phyloP scores from a whole-genome alignment of 495 filamentous ascomycete species.

The Lentithecium fluviatile region DNA sequence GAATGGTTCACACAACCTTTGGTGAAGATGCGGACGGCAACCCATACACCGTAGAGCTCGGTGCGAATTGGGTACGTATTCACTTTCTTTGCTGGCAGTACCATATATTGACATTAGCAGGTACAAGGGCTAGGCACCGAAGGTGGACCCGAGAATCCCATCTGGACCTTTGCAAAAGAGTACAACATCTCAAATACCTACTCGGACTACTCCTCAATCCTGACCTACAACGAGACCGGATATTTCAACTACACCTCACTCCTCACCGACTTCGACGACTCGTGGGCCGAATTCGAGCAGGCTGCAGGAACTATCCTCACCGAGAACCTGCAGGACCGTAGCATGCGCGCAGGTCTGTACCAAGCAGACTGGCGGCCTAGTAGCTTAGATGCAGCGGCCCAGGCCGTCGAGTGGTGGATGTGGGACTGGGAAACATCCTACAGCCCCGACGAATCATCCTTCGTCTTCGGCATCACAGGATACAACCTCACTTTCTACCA shows the following conservation, averaged over 20 bases:
- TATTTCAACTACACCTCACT: conserved; percentile 40
- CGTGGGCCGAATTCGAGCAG: conserved; percentile 51
- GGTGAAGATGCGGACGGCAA: conserved; percentile 53
- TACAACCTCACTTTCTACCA: conserved; percentile 48
- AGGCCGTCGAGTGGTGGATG: conserved; percentile 66
- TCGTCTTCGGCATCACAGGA: conserved; percentile 43
- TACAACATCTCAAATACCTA: conserved; percentile 61
- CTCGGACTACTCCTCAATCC: conserved; percentile 61
- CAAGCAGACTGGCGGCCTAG: conserved; percentile 65
- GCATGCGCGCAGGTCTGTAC: conserved; percentile 58
- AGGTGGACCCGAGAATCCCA: conserved; percentile 62
- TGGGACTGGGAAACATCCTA: conserved; percentile 50
- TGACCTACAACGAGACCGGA: conserved; percentile 33
- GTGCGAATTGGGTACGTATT: conserved; percentile 36
- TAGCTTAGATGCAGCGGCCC: conserved; percentile 53
- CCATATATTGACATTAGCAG: conserved; percentile 7
- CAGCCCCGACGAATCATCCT: conserved; percentile 42
- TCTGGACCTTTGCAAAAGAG: conserved; percentile 67
- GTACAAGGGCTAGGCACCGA: conserved; percentile 63
- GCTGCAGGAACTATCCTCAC: conserved; percentile 59
- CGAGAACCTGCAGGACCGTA: conserved; percentile 63
- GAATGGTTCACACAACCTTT: conserved; percentile 58
- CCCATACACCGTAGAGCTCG: conserved; percentile 51
- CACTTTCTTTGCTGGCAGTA: background rate
- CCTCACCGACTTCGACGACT: conserved; percentile 54